Base-by-base conservation (phyloP, 371 early-diverging fungal species). In the Mucor mucedo region DNA sequence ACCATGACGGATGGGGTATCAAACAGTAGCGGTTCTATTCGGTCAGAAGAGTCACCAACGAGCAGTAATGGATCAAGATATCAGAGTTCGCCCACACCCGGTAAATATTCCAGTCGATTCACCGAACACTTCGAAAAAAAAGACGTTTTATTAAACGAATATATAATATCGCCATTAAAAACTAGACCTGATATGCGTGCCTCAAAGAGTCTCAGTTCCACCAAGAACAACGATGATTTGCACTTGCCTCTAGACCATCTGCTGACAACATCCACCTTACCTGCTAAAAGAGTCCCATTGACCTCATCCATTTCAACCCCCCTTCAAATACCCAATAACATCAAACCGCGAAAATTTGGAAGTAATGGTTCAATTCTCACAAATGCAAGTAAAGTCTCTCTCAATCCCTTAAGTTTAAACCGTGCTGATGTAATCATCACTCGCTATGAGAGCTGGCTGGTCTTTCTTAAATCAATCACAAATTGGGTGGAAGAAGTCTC, bases 371-470 rank as follows among this genome's bases (percentile, higher is more conserved):
- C 70, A 27, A 28, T 62, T 1, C 33, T 68, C 3, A 48, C 39
- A 0, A 32, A 49, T 28, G 47, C 52, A 9, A 29, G 44, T 4
- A 21, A 21, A 4, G 5, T 52, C 13, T 30, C 48, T 4, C 29
- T 32, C 5, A 21, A 13, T 13, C 28, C n/a, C 40, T 16, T 27
- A 3, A 56, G 42, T 27, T 60, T 33, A 6, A 74, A 79, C 44
- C 72, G 76, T 7, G 79, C 76, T 3, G 75, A 79, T 30, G 58
- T 72, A 2, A 63, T 79, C 10, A 70, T 79, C 14, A 55, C 62
- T 3, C 66, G 79, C 4, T 57, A 74, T 5, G 72, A 74, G 11
- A 55, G 55, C 11, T 79, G 79, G 79, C 50, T 62, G 1, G 47
- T 49, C 1, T 57, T 74, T 30, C 42, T 79, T 0, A 76, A 79